These are phyloP conservation scores for Lichtheimia ornata DNA, from an alignment of 371 early-diverging fungal species.

Conservation along the genomic window DNA sequence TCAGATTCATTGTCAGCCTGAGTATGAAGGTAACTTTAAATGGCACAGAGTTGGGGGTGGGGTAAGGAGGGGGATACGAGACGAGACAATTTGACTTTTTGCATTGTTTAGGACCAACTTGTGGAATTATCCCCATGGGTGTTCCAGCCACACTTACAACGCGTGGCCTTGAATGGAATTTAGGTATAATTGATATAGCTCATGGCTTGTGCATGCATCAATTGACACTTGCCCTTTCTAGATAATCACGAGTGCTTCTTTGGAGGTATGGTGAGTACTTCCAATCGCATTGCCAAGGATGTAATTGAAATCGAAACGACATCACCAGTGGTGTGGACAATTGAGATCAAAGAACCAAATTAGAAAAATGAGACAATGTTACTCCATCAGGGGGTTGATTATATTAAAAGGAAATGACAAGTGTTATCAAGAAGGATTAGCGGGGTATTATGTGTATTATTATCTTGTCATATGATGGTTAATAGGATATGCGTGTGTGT, in stretches of 20 bases:
- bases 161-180: slow-evolving; percentile 83
- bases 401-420: no score
- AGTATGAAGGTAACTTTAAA: slow-evolving; percentile 59
- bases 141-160: slow-evolving; percentile 64
- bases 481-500: no score
- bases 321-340: slow-evolving; percentile 79
- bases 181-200: slow-evolving; percentile 51
- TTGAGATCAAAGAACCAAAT: slow-evolving; percentile 45
- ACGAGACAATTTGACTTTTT: slow-evolving; percentile 1
- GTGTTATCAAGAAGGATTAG: no score
- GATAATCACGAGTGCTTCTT: slow-evolving; percentile 62
- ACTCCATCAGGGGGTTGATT: no score
- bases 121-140: slow-evolving; percentile 88
- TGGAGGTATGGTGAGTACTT: slow-evolving; percentile 76
- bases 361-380: slow-evolving; percentile 1
- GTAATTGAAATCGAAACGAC: slow-evolving; percentile 65
- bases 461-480: no score
- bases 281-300: slow-evolving; percentile 67
- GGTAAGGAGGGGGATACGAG: background rate
- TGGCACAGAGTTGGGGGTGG: background rate
- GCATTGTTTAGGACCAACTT: slow-evolving; percentile 67
- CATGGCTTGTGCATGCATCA: background rate
- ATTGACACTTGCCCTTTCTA: slow-evolving; percentile 6
- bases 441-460: no score
- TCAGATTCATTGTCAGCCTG: slow-evolving; percentile 60